phyloP scores from a whole-genome alignment of 2,329 filamentous ascomycete genomes.

The Tolypocladium amazonense region DNA sequence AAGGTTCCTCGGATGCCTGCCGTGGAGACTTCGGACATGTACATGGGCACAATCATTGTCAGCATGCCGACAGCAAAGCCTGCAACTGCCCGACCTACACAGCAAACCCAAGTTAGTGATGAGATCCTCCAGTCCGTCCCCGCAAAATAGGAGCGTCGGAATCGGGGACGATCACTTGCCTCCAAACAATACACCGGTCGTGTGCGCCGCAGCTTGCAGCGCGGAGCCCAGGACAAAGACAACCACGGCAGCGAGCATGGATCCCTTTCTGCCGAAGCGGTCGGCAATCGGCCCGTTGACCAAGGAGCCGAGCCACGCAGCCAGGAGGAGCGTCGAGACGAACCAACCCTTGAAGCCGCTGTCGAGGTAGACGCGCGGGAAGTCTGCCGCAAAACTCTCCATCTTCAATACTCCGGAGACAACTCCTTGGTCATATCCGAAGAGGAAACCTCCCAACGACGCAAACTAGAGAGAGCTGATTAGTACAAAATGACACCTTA shows the following conservation, averaged over 20 bases:
- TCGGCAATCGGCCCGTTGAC: slow-evolving; percentile 28
- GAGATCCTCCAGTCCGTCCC: too few relatives aligned
- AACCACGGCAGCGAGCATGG: slow-evolving; percentile 22
- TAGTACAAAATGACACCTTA: neutral
- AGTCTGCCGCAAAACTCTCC: slow-evolving; percentile 26
- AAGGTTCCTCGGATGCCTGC: slow-evolving; percentile 37
- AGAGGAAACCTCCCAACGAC: slow-evolving; percentile 30
- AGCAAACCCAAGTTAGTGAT: neutral
- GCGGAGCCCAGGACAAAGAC: slow-evolving; percentile 30
- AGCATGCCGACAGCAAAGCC: slow-evolving; percentile 31
- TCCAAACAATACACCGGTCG: slow-evolving; percentile 27
- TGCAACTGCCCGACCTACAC: slow-evolving; percentile 24
- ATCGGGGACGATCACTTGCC: slow-evolving; percentile 8
- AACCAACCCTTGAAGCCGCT: slow-evolving; percentile 41
- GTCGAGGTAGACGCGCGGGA: slow-evolving; percentile 26
- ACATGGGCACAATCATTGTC: slow-evolving; percentile 29
- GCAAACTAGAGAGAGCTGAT: slow-evolving; percentile 12
- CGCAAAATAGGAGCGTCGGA: neutral
- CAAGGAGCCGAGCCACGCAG: slow-evolving; percentile 38
- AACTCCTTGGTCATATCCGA: slow-evolving; percentile 39
- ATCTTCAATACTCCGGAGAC: slow-evolving; percentile 35
- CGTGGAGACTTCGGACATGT: slow-evolving; percentile 37
- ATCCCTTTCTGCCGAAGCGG: slow-evolving; percentile 20
- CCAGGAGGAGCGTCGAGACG: slow-evolving; percentile 35
- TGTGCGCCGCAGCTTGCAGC: slow-evolving; percentile 30